These are phyloP conservation scores for Suillus placidus DNA, from an alignment of 768 basidiomycete species.

Conservation along the genomic window DNA sequence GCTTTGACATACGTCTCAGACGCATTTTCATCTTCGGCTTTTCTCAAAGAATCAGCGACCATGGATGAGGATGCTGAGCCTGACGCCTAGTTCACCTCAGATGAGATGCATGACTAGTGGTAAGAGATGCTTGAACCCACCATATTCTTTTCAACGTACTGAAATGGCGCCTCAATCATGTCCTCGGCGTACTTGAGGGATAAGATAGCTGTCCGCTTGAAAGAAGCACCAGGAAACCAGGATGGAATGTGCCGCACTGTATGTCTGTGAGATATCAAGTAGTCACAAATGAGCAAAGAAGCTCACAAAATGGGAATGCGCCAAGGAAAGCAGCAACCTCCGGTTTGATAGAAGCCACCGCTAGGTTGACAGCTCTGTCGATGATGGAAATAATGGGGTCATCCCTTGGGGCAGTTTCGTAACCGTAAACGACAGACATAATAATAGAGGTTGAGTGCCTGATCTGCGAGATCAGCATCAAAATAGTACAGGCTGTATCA, in stretches of 20 bases:
- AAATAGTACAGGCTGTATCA: background rate
- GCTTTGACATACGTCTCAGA: constrained; percentile 20
- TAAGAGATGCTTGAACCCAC: constrained; percentile 20
- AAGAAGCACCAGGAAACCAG: constrained; percentile 44
- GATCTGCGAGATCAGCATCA: background rate
- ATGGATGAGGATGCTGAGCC: constrained; percentile 31
- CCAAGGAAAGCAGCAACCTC: constrained; percentile 40
- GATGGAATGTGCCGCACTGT: constrained; percentile 39
- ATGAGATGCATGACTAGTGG: background rate
- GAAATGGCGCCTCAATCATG: constrained; percentile 35
- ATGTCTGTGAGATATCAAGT: background rate
- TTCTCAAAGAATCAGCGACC: constrained; percentile 28
- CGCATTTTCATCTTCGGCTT: constrained; percentile 11
- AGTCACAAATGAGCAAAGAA: background rate
- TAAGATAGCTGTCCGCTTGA: constrained; percentile 32
- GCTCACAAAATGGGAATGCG: constrained; percentile 38
- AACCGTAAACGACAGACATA: constrained; percentile 36
- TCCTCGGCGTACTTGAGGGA: constrained; percentile 24
- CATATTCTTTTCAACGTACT: constrained; percentile 34
- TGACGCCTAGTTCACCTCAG: constrained; percentile 18
- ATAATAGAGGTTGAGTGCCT: constrained; percentile 32
- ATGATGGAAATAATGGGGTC: constrained; percentile 32
- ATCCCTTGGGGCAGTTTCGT: constrained; percentile 26
- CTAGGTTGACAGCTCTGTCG: constrained; percentile 27
- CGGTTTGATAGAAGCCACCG: constrained; percentile 24